Conservation (phyloP, 108 stramenopile genomes). For the Skeletonema marinoi region DNA sequence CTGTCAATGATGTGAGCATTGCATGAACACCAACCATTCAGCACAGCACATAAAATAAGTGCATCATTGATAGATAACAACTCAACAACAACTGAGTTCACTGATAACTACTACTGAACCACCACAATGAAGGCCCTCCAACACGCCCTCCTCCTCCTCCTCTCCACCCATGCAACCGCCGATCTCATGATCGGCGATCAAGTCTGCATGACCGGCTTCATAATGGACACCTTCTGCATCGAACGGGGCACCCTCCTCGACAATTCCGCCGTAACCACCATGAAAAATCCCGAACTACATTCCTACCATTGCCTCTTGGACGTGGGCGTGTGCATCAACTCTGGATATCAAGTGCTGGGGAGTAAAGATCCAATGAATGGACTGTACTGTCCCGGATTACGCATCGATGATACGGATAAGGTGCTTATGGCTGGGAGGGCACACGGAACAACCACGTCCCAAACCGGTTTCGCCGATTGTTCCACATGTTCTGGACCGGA, state of each 20-base stretch:
- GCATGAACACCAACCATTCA: no score
- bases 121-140: neutral
- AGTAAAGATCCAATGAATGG: conserved; percentile 12
- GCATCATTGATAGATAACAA: no score
- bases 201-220: conserved; percentile 40
- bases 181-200: conserved; percentile 23
- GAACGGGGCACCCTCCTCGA: conserved; percentile 44
- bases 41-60: no score
- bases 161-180: neutral
- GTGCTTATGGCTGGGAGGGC: conserved; percentile 3
- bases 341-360: conserved; percentile 29
- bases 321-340: conserved; percentile 14
- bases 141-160: neutral
- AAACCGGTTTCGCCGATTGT: neutral
- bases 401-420: conserved; percentile 16
- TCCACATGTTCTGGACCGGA: conserved; percentile 19
- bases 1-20: no score
- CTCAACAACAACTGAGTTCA: no score
- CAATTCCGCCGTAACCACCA: conserved; percentile 5
- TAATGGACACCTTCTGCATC: conserved; percentile 51
- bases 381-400: conserved; percentile 18
- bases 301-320: conserved; percentile 49
- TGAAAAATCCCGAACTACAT: conserved; percentile 38
- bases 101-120: no score
- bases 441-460: neutral